phyloP scores from a whole-genome alignment of 768 basidiomycete species.

The Coprinopsis sp. region DNA sequence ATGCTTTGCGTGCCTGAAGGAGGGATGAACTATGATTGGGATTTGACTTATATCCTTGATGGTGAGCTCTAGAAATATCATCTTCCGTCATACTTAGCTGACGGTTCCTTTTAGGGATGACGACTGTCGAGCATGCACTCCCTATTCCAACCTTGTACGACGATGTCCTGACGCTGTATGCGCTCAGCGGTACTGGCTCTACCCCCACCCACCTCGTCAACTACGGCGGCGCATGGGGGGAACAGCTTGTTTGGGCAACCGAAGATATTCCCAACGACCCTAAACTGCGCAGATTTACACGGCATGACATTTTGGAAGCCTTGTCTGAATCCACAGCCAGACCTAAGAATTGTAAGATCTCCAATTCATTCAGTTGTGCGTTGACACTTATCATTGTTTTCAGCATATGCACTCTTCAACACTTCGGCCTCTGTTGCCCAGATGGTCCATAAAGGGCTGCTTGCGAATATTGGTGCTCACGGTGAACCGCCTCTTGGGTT shows the following conservation, averaged over 20 bases:
- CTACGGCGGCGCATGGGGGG: slow-evolving; percentile 69
- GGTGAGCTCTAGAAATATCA: slow-evolving; percentile 41
- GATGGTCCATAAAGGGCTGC: slow-evolving; percentile 61
- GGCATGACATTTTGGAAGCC: slow-evolving; percentile 59
- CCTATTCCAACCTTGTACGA: slow-evolving; percentile 64
- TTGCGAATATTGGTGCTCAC: slow-evolving; percentile 67
- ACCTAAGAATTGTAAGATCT: slow-evolving; percentile 51
- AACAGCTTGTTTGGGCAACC: slow-evolving; percentile 64
- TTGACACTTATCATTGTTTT: background rate
- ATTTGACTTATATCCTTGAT: slow-evolving; percentile 71
- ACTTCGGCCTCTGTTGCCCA: slow-evolving; percentile 63
- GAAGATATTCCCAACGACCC: slow-evolving; percentile 61
- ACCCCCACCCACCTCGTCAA: slow-evolving; percentile 76
- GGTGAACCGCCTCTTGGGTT: slow-evolving; percentile 68
- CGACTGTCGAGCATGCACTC: slow-evolving; percentile 67
- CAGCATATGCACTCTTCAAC: slow-evolving; percentile 65
- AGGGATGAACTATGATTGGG: slow-evolving; percentile 80
- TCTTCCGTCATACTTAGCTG: background rate
- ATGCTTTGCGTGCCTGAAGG: slow-evolving; percentile 77
- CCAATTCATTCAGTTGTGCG: too few species aligned
- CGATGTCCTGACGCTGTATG: slow-evolving; percentile 59
- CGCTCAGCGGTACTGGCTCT: slow-evolving; percentile 62
- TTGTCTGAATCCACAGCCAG: slow-evolving; percentile 58
- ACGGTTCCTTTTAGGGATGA: slow-evolving; percentile 51
- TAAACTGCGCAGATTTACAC: slow-evolving; percentile 61